A percentile compares a stretch with the other conserved stretches of the same genome.
Conservation (phyloP, 495 filamentous ascomycete genomes). For the Pyrenopolyporus hunteri region DNA sequence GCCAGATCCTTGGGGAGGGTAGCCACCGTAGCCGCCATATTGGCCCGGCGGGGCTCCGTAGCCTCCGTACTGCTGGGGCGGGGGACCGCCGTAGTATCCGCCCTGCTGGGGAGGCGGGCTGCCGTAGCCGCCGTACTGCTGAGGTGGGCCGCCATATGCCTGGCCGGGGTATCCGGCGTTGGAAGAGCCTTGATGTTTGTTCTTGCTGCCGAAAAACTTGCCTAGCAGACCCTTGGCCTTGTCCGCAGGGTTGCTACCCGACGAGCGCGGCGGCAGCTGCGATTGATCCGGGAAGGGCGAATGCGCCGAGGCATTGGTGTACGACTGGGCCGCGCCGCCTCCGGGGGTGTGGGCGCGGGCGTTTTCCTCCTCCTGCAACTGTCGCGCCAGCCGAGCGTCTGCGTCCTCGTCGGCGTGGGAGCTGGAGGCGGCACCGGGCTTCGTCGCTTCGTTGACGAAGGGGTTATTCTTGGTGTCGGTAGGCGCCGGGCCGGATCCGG, state of each 20-base stretch:
- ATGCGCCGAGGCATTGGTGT: slow-evolving; percentile 39
- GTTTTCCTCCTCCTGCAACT: slow-evolving; percentile 84
- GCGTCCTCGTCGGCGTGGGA: slow-evolving; percentile 56
- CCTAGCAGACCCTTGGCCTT: slow-evolving; percentile 59
- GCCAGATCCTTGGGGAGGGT: slow-evolving; percentile 50
- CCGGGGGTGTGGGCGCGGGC: slow-evolving; percentile 58
- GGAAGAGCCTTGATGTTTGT: slow-evolving; percentile 40
- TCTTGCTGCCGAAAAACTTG: slow-evolving; percentile 58
- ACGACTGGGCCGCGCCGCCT: slow-evolving; percentile 55
- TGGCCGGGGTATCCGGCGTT: slow-evolving; percentile 21
- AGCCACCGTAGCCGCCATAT: slow-evolving; percentile 48
- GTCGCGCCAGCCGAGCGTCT: slow-evolving; percentile 75
- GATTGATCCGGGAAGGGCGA: slow-evolving; percentile 43
- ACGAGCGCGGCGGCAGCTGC: slow-evolving; percentile 47
- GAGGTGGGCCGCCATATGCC: slow-evolving; percentile 16
- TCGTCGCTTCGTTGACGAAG: slow-evolving; percentile 68
- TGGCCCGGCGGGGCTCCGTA: slow-evolving; percentile 43
- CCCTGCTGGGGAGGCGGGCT: slow-evolving; percentile 20
- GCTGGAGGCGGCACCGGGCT: slow-evolving; percentile 22
- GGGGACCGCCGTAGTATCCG: slow-evolving; percentile 30
- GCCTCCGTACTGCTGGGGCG: slow-evolving; percentile 45
- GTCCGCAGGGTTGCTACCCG: slow-evolving; percentile 38
- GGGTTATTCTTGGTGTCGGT: slow-evolving; percentile 64
- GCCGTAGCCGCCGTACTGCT: slow-evolving; percentile 32
- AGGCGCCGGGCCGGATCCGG: slow-evolving; percentile 47